Evolutionary conservation across 345 rosid genomes (phyloP).

Genomic region (Diplotaxis tenuifolia): DNA sequence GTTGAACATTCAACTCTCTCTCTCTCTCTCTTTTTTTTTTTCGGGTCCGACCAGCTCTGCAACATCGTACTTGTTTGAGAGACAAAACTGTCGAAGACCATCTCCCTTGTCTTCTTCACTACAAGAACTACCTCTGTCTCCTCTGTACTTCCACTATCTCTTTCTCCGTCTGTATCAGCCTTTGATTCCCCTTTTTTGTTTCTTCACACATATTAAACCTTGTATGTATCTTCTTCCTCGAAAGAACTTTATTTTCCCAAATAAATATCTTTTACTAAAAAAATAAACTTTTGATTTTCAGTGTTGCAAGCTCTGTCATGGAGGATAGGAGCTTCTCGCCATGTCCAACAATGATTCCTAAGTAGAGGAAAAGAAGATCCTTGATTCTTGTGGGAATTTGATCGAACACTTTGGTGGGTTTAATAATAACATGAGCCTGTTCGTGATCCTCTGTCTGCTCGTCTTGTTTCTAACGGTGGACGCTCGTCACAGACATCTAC

Average conservation of each 20-base stretch:
- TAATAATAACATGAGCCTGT: constrained; percentile 16
- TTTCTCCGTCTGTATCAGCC: constrained; percentile 25
- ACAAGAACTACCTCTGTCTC: constrained; percentile 10
- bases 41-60: constrained; percentile 37
- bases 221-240: constrained; percentile 13
- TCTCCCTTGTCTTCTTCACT: constrained; percentile 24
- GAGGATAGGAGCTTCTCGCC: not conserved
- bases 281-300: constrained; percentile 3
- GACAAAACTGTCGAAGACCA: constrained; percentile 33
- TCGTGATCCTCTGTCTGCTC: constrained; percentile 18
- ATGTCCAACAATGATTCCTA: not conserved
- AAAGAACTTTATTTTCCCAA: not conserved
- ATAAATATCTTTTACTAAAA: not conserved
- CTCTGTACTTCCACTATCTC: constrained; percentile 1
- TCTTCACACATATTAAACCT: not conserved
- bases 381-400: not conserved
- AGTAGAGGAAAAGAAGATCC: constrained; percentile 9
- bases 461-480: constrained; percentile 17
- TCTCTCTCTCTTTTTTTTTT: not conserved
- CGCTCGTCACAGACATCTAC: constrained; percentile 10
- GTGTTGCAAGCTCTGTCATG: constrained; percentile 15
- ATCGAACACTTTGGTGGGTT: constrained; percentile 22
- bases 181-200: constrained; percentile 25
- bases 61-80: constrained; percentile 33
- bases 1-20: constrained; percentile 17